Evolutionary conservation across 768 basidiomycete species (phyloP).

Genomic region (Russula ochroleuca): DNA sequence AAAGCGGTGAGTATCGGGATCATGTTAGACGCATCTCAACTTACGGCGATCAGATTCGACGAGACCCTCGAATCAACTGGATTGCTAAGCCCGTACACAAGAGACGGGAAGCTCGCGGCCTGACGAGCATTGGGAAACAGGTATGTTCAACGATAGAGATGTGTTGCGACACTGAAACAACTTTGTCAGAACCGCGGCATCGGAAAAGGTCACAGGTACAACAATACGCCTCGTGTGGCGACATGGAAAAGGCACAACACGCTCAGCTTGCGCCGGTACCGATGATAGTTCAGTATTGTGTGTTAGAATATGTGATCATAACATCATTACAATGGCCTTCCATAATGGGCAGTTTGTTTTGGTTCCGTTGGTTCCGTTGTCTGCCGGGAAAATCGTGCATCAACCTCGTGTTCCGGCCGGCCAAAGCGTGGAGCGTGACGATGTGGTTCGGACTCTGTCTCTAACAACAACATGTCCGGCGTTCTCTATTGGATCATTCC

Average conservation of each 20-base stretch:
- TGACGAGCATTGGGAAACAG: constrained; percentile 95
- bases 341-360: constrained; percentile 4
- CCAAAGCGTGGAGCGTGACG: not conserved
- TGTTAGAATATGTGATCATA: not conserved
- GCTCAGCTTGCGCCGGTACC: constrained; percentile 84
- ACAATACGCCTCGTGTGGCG: constrained; percentile 84
- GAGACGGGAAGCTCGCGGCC: constrained; percentile 94
- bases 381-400: constrained; percentile 1
- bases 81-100: constrained; percentile 98
- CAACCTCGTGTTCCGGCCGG: constrained; percentile 1
- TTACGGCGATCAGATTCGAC: constrained; percentile 63
- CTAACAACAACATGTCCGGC: constrained; percentile 26
- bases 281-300: constrained; percentile 43
- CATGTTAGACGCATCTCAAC: constrained; percentile 6
- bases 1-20: constrained; percentile 65
- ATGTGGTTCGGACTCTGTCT: not conserved
- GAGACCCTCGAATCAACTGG: constrained; percentile 98
- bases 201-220: constrained; percentile 93
- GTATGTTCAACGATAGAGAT: constrained; percentile 40
- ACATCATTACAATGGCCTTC: not conserved
- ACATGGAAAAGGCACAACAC: constrained; percentile 99
- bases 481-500: constrained; percentile 26
- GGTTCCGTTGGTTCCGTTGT: constrained; percentile 10
- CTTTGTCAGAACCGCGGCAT: constrained; percentile 81
- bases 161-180: not conserved